A percentile compares a stretch with the other conserved stretches of the same genome.
phyloP scores from a whole-genome alignment of 768 basidiomycete species.

The Panaeolus papilionaceus region DNA sequence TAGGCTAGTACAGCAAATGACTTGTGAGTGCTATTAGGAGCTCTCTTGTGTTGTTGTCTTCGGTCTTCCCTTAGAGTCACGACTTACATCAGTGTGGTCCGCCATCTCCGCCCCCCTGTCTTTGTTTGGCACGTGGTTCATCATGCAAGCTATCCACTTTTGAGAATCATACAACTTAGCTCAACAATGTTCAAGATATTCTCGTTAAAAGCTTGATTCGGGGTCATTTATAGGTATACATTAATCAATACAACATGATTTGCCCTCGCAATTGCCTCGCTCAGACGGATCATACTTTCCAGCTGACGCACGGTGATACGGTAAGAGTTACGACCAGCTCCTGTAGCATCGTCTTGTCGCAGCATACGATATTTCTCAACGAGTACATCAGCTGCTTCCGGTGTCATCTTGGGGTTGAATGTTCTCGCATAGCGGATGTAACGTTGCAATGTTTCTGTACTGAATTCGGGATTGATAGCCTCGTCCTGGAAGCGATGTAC shows the following conservation, averaged over 20 bases:
- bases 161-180: neutral
- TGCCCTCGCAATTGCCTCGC: slow-evolving; percentile 97
- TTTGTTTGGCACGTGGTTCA: slow-evolving; percentile 8
- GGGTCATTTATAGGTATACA: slow-evolving; percentile 9
- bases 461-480: slow-evolving; percentile 96
- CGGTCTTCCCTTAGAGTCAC: neutral
- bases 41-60: neutral
- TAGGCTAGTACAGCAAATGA: neutral
- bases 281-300: slow-evolving; percentile 97
- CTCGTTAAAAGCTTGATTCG: neutral
- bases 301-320: slow-evolving; percentile 98
- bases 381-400: slow-evolving; percentile 89
- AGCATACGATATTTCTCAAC: slow-evolving; percentile 95
- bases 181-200: neutral
- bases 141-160: slow-evolving; percentile 11
- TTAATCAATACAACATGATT: slow-evolving; percentile 12
- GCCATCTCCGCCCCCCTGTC: neutral
- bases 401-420: slow-evolving; percentile 97
- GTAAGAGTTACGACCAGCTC: slow-evolving; percentile 90
- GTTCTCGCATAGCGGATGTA: slow-evolving; percentile 98
- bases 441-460: slow-evolving; percentile 93
- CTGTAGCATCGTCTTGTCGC: slow-evolving; percentile 91
- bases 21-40: neutral
- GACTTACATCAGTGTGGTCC: neutral
- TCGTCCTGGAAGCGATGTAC: slow-evolving; percentile 95